phyloP scores from a whole-genome alignment of 352 stramenopile genomes.

The Phytopythium helicoides region DNA sequence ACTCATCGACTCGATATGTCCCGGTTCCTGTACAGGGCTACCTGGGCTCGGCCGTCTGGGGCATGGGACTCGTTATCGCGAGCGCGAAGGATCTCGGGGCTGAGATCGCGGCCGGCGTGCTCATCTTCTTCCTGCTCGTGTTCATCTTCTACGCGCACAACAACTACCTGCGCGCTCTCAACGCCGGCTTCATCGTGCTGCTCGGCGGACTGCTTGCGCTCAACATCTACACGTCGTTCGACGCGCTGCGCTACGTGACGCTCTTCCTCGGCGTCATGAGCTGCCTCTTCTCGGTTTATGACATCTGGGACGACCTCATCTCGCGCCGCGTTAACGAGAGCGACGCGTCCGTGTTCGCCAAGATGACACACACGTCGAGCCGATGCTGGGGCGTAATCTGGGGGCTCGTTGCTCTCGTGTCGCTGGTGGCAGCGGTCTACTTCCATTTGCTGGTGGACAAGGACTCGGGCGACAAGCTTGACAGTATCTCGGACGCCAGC shows the following conservation, averaged over 20 bases:
- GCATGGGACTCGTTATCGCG: slow-evolving; percentile 81
- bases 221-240: slow-evolving; percentile 58
- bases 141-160: slow-evolving; percentile 91
- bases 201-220: slow-evolving; percentile 73
- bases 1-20: too few species aligned
- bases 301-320: slow-evolving; percentile 92
- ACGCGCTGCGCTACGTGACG: slow-evolving; percentile 80
- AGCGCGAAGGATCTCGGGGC: slow-evolving; percentile 55
- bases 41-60: slow-evolving; percentile 82
- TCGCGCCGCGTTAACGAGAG: slow-evolving; percentile 85
- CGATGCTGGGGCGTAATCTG: slow-evolving; percentile 90
- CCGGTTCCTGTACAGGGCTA: too few species aligned
- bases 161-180: slow-evolving; percentile 79
- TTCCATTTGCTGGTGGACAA: slow-evolving; percentile 79
- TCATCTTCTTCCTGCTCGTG: slow-evolving; percentile 85
- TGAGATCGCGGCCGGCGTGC: slow-evolving; percentile 73
- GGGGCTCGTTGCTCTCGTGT: slow-evolving; percentile 72
- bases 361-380: slow-evolving; percentile 89
- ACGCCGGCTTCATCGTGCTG: slow-evolving; percentile 81
- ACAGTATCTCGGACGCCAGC: slow-evolving; percentile 50
- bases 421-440: slow-evolving; percentile 78
- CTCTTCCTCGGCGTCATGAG: slow-evolving; percentile 91
- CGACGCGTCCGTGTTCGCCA: slow-evolving; percentile 86
- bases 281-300: slow-evolving; percentile 90
- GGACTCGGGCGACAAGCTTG: slow-evolving; percentile 42